Conservation (phyloP, 2,329 filamentous ascomycete genomes). For the Xylariomycetidae sp. region DNA sequence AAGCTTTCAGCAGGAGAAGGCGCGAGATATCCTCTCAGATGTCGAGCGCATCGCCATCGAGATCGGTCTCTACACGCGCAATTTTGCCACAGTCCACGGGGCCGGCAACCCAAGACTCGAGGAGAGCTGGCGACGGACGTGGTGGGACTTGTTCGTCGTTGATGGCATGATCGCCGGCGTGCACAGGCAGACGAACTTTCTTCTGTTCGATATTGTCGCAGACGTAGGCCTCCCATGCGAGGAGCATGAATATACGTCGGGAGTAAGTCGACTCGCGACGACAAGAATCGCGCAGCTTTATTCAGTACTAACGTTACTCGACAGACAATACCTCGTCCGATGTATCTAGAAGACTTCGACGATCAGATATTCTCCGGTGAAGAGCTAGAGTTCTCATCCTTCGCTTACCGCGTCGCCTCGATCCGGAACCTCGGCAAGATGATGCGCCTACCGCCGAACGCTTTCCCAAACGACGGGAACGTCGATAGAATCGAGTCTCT, state of each 20-base stretch:
- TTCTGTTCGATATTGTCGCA: constrained; percentile 61
- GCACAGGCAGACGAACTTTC: constrained; percentile 65
- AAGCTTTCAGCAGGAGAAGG: constrained; percentile 64
- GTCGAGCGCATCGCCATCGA: constrained; percentile 70
- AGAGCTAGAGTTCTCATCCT: constrained; percentile 72
- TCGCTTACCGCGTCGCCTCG: constrained; percentile 78
- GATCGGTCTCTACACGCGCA: constrained; percentile 67
- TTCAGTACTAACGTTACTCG: too few species aligned
- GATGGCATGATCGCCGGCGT: constrained; percentile 83
- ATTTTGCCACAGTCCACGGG: constrained; percentile 62
- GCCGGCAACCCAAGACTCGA: constrained; percentile 63
- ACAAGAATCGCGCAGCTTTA: too few species aligned
- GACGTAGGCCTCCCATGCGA: constrained; percentile 78
- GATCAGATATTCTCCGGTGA: constrained; percentile 68
- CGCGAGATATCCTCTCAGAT: constrained; percentile 60
- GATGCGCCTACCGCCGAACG: constrained; percentile 52
- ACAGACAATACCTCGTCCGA: constrained; percentile 53
- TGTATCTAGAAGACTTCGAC: constrained; percentile 71
- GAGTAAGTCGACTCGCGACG: constrained; percentile 47
- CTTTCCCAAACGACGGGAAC: constrained; percentile 50
- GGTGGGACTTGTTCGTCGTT: constrained; percentile 81
- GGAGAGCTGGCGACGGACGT: constrained; percentile 82
- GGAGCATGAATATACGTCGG: constrained; percentile 63
- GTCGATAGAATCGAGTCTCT: constrained; percentile 47
- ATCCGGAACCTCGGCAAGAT: constrained; percentile 74